Evolutionary conservation across 2,329 filamentous ascomycete species (phyloP).

Genomic region (Epichloe aotearoae): DNA sequence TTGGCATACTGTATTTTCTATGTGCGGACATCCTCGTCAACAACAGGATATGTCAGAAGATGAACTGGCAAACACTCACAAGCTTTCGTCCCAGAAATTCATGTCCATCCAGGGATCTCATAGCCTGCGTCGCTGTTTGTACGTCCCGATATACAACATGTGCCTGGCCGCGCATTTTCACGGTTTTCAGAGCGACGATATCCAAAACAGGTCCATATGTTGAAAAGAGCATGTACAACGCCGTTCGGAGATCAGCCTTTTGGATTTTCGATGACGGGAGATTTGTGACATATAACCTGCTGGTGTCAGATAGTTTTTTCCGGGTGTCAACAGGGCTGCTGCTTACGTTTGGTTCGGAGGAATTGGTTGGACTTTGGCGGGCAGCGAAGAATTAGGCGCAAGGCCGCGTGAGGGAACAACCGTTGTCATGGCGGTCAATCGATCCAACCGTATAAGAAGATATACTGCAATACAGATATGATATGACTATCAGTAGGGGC

Average conservation of each 20-base stretch:
- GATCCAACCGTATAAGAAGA: neutral
- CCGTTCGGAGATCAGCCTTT: conserved; percentile 74
- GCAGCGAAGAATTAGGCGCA: conserved; percentile 27
- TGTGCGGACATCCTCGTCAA: neutral
- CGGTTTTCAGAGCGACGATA: conserved; percentile 76
- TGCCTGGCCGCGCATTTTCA: conserved; percentile 90
- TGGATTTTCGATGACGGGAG: conserved; percentile 76
- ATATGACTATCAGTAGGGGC: neutral
- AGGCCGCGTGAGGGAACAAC: conserved; percentile 27
- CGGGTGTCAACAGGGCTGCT: neutral
- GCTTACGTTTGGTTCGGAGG: conserved; percentile 65
- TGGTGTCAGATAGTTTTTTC: conserved; percentile 3
- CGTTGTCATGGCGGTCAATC: conserved; percentile 19
- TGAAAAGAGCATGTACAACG: conserved; percentile 85
- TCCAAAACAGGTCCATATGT: conserved; percentile 90
- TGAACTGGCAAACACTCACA: conserved; percentile 37
- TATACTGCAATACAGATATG: neutral
- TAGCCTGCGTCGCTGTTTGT: conserved; percentile 83
- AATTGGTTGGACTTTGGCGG: conserved; percentile 39
- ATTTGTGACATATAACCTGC: conserved; percentile 77
- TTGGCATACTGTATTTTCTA: conserved; percentile 89
- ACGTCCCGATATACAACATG: conserved; percentile 85
- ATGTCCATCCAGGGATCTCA: conserved; percentile 77
- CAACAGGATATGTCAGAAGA: neutral
- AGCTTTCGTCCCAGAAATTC: conserved; percentile 75